phyloP scores from a whole-genome alignment of 768 basidiomycete species.

The Hypholoma sublateritium region DNA sequence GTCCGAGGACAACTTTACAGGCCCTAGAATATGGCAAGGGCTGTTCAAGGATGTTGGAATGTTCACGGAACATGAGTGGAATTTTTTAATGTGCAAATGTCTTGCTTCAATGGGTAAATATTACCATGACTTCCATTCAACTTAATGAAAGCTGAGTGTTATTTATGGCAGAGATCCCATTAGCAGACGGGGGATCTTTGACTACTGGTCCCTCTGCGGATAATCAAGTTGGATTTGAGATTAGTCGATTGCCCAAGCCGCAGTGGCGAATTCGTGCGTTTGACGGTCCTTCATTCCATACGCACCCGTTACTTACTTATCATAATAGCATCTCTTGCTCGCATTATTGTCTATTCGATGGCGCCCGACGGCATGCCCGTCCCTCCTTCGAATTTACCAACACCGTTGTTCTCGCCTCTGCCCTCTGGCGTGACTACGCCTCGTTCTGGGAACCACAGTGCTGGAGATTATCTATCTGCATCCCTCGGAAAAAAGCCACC shows the following conservation, averaged over 20 bases:
- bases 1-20: constrained; percentile 41
- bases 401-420: constrained; percentile 73
- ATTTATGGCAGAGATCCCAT: constrained; percentile 54
- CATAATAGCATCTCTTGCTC: constrained; percentile 68
- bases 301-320: background rate
- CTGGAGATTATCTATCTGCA: constrained; percentile 60
- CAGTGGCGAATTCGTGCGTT: constrained; percentile 71
- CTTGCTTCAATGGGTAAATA: constrained; percentile 75
- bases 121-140: constrained; percentile 1
- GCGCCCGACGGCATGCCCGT: constrained; percentile 58
- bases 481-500: constrained; percentile 49
- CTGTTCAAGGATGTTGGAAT: constrained; percentile 87
- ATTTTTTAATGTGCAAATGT: constrained; percentile 86
- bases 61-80: constrained; percentile 83
- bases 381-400: constrained; percentile 61
- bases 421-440: constrained; percentile 64
- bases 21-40: constrained; percentile 57
- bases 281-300: background rate
- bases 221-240: constrained; percentile 69
- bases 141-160: background rate
- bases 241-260: constrained; percentile 69
- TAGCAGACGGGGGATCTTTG: constrained; percentile 72
- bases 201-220: constrained; percentile 79
- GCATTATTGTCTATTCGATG: constrained; percentile 90
- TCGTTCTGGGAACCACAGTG: constrained; percentile 41